These are phyloP conservation scores for Barnettozyma sp. DNA, from an alignment of 805 yeast species.

Conservation along the genomic window DNA sequence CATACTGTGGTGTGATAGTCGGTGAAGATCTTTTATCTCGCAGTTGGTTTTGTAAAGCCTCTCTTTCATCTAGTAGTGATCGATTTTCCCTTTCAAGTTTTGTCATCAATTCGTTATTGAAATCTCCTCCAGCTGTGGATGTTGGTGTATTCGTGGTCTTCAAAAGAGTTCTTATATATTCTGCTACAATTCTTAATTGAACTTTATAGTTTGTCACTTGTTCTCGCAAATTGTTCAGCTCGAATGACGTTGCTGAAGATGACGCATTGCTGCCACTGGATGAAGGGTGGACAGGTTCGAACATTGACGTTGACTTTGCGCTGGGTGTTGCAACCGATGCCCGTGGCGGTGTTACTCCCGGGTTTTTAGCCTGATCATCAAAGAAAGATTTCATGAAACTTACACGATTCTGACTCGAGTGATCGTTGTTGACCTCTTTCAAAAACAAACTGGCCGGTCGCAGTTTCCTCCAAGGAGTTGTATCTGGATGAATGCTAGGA, in stretches of 20 bases:
- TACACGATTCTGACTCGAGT: not conserved
- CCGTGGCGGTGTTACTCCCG: too few relatives aligned
- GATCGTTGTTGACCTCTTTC: constrained; percentile 7
- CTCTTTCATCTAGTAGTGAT: constrained; percentile 13
- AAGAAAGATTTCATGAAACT: constrained; percentile 20
- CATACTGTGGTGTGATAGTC: not conserved
- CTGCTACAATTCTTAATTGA: constrained; percentile 29
- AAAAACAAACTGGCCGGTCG: constrained; percentile 20
- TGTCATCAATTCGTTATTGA: constrained; percentile 20
- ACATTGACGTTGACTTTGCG: constrained; percentile 18
- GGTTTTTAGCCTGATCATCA: constrained; percentile 13
- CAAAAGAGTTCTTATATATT: constrained; percentile 21
- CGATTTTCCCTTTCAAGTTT: constrained; percentile 20
- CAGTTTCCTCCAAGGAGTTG: constrained; percentile 32
- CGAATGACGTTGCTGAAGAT: constrained; percentile 17
- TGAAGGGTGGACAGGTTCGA: constrained; percentile 15
- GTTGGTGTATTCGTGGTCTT: constrained; percentile 16
- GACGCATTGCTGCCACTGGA: constrained; percentile 8
- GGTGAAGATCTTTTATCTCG: constrained; percentile 8
- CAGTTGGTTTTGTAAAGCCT: constrained; percentile 15
- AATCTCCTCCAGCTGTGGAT: too few relatives aligned
- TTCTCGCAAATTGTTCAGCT: constrained; percentile 32
- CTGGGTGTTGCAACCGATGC: too few relatives aligned
- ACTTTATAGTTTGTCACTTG: constrained; percentile 37
- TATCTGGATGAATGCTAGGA: constrained; percentile 29